Conservation (phyloP, 2,329 filamentous ascomycete genomes). For the Tolypocladium album region DNA sequence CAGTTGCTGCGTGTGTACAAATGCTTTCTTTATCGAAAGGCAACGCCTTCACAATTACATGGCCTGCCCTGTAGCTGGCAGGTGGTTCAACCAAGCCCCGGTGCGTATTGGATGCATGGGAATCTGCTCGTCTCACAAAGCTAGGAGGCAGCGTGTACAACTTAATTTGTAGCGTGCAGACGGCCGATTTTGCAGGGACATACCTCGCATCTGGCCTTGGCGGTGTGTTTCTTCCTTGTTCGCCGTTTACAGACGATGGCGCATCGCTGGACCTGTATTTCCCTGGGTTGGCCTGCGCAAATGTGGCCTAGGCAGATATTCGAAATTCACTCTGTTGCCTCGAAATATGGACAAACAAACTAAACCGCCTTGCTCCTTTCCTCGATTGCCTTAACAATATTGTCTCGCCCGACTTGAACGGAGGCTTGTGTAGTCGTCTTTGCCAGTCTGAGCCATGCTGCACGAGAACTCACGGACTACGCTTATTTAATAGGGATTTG, state of each 20-base stretch:
- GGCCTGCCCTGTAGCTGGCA: background rate
- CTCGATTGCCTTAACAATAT: background rate
- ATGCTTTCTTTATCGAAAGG: background rate
- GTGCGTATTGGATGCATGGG: constrained; percentile 2
- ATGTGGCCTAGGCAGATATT: background rate
- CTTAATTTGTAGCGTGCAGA: constrained; percentile 4
- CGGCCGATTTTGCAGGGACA: constrained; percentile 6
- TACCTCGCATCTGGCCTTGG: constrained; percentile 3
- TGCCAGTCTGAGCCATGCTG: background rate
- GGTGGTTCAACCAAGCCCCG: background rate
- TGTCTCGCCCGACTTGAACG: background rate
- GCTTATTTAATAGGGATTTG: background rate
- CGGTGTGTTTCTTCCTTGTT: constrained; percentile 2
- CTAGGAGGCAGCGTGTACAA: constrained; percentile 11
- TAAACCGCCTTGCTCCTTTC: background rate
- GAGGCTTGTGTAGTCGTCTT: background rate
- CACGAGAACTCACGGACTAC: background rate
- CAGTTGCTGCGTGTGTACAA: background rate
- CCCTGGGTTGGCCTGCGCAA: background rate
- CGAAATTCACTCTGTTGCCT: background rate
- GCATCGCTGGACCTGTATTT: background rate
- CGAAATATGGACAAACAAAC: constrained; percentile 29
- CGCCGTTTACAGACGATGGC: constrained; percentile 1
- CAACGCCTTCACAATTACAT: background rate
- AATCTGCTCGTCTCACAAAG: constrained; percentile 5